Evolutionary conservation across 2,329 filamentous ascomycete genomes (phyloP), one percentile per base, ranked within the genome.

Genomic region (Ceratocystis diversiconidia): DNA sequence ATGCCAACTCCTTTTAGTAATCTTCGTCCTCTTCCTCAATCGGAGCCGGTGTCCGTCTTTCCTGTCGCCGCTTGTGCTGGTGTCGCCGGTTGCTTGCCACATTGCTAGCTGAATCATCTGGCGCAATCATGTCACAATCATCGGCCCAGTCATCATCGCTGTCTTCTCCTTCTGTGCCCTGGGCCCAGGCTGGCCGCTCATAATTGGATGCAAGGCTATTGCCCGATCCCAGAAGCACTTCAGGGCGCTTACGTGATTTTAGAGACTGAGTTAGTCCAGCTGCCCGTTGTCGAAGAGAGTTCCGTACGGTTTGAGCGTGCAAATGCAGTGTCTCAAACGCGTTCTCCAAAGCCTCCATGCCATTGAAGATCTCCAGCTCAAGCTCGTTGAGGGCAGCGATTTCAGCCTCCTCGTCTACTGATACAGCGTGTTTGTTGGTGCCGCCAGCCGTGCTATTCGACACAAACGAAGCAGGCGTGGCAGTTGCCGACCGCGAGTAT

Each of bases 331-430:
- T 85, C 76, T 97, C 92, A 71, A 97, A 96, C 0, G 92, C 91
- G 72, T 96, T 90, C 75, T 97, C 92, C 28, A 97, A 82, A 0
- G 85, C 86, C 76, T 97, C 92, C 92, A 97, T 97, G 68, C 92
- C 90, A 43, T 85, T 82, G 75, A 92, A 96, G 66, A 97, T 95
- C 72, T 96, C 90, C 5, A 91, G 85, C 75, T 97, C 92, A 48
- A 96, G 86, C 75, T 96, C 92, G 6, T 90, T 90, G 5, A 96
- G 81, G 1, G 89, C 88, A 0, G 89, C 89, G 71, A 96, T 92
- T 74, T 96, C 92, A 64, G 89, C 90, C 72, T 97, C 92, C 74
- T 97, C 92, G 73, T 96, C 92, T 67, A 95, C 84, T 2, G 91
- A 92, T 3, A 97, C 92, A 1, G 84, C 79, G 52, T 82, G 80